Evolutionary conservation across 768 basidiomycete species (phyloP).

Genomic region (Mycena maculata): DNA sequence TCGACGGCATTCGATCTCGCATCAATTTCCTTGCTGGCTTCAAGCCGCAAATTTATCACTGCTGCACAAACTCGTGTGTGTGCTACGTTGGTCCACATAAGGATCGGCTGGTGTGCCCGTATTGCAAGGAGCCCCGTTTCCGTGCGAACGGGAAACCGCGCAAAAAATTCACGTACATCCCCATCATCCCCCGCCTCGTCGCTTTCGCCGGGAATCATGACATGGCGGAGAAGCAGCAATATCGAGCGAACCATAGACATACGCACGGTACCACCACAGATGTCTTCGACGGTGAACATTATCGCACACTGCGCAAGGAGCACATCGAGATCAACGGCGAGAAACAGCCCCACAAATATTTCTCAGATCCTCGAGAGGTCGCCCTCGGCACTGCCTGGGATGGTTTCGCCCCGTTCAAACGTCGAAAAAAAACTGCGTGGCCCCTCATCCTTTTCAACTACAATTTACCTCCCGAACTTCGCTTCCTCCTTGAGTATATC

Average conservation of each 20-base stretch:
- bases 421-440: slow-evolving; percentile 44
- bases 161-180: slow-evolving; percentile 50
- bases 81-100: slow-evolving; percentile 39
- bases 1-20: slow-evolving; percentile 4
- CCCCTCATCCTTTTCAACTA: slow-evolving; percentile 55
- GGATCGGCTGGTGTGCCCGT: slow-evolving; percentile 41
- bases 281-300: slow-evolving; percentile 2
- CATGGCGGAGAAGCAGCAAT: background rate
- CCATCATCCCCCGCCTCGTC: slow-evolving; percentile 41
- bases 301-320: background rate
- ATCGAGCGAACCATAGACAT: background rate
- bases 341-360: background rate
- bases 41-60: slow-evolving; percentile 34
- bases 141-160: slow-evolving; percentile 35
- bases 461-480: slow-evolving; percentile 54
- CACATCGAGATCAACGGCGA: background rate
- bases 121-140: slow-evolving; percentile 39
- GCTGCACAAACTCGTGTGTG: slow-evolving; percentile 41
- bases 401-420: slow-evolving; percentile 9
- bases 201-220: slow-evolving; percentile 20
- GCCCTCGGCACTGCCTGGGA: background rate
- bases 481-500: slow-evolving; percentile 44
- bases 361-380: background rate
- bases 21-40: slow-evolving; percentile 43
- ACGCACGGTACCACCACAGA: background rate